Conservation (phyloP, 2,329 filamentous ascomycete species). For the Exophiala lecanii-corni region DNA sequence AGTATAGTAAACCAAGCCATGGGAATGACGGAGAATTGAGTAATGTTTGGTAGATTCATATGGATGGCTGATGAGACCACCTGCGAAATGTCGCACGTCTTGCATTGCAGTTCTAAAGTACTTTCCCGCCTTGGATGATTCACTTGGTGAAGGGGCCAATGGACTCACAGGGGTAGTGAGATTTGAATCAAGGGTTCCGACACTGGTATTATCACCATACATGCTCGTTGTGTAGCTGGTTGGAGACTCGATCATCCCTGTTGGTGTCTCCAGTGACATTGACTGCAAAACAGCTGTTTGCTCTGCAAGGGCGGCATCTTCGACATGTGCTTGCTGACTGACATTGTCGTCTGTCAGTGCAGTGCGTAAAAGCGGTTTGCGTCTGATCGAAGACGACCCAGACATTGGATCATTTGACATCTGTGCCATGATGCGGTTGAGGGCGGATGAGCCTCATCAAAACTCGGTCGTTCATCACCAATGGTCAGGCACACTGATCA, state of each 20-base stretch:
- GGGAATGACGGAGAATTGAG: conserved; percentile 63
- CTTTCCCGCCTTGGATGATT: conserved; percentile 11
- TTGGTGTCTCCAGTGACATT: conserved; percentile 19
- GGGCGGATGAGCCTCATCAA: no score
- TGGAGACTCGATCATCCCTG: conserved; percentile 18
- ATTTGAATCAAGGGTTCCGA: conserved; percentile 2
- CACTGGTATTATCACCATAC: background rate
- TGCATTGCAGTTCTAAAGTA: conserved; percentile 32
- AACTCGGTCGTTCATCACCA: no score
- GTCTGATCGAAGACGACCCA: background rate
- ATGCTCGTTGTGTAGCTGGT: conserved; percentile 9
- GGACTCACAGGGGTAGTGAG: conserved; percentile 6
- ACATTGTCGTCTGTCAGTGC: conserved; percentile 17
- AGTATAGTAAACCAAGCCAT: conserved; percentile 61
- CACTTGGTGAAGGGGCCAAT: background rate
- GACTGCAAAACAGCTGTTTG: conserved; percentile 19
- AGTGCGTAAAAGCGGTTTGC: conserved; percentile 6
- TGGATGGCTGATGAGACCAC: conserved; percentile 60
- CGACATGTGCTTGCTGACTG: conserved; percentile 1
- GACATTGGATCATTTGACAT: no score
- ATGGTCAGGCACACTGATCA: no score
- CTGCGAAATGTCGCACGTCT: conserved; percentile 62
- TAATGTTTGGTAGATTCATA: conserved; percentile 62
- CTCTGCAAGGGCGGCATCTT: conserved; percentile 14
- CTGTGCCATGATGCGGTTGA: no score